Percentiles rank a stretch among this genome's conserved stretches.
These are phyloP conservation scores for Cryptococcus deneoformans DNA, from an alignment of 1,284 basidiomycete genomes.

Conservation along the genomic window DNA sequence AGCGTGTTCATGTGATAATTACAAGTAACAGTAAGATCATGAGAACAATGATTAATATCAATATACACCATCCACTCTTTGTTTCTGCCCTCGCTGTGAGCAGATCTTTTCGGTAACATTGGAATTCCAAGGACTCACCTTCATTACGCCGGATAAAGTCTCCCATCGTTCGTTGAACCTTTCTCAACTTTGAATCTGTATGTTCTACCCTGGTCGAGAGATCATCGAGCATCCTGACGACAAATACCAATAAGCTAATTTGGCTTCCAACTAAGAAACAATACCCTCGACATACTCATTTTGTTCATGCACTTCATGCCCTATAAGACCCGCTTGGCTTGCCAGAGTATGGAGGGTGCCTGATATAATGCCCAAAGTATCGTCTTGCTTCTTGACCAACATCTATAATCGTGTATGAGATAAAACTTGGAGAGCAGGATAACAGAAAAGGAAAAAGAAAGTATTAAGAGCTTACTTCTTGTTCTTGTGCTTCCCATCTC, in stretches of 20 bases:
- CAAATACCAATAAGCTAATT: no score
- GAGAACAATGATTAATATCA: constrained; percentile 56
- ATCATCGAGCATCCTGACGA: constrained; percentile 72
- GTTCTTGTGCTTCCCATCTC: constrained; percentile 75
- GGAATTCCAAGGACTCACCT: constrained; percentile 52
- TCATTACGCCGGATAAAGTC: constrained; percentile 80
- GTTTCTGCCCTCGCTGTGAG: constrained; percentile 54
- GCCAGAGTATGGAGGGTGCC: constrained; percentile 76
- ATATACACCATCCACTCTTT: constrained; percentile 69
- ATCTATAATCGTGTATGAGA: constrained; percentile 54
- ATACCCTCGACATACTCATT: constrained; percentile 62
- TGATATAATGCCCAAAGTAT: constrained; percentile 75
- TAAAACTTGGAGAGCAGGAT: neutral
- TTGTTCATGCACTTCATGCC: constrained; percentile 80
- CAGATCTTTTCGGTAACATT: neutral
- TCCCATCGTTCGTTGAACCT: constrained; percentile 69
- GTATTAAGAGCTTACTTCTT: constrained; percentile 57
- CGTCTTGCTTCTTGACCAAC: constrained; percentile 80
- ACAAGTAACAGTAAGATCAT: constrained; percentile 56
- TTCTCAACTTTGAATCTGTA: constrained; percentile 66
- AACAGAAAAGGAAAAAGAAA: neutral
- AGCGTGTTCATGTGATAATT: constrained; percentile 51
- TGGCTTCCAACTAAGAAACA: neutral
- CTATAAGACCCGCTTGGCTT: constrained; percentile 87
- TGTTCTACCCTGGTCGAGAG: constrained; percentile 70